phyloP scores from a whole-genome alignment of 768 basidiomycete species.

The Lentinula aciculospora region DNA sequence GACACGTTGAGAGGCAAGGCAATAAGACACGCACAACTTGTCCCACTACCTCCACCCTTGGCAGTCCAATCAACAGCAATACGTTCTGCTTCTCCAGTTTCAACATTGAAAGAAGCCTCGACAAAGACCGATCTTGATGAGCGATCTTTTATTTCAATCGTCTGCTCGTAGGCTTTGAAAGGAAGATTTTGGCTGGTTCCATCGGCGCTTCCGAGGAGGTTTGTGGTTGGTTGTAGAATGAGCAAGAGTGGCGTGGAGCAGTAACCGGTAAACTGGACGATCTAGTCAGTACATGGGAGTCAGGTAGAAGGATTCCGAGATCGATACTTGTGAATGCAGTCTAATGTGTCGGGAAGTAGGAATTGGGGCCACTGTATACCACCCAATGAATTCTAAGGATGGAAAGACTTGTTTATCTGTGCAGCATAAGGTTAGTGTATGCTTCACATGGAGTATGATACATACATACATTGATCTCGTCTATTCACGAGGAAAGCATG shows the following conservation, averaged over 20 bases:
- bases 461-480: slow-evolving; percentile 73
- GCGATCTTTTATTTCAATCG: slow-evolving; percentile 78
- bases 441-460: neutral
- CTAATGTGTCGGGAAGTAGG: slow-evolving; percentile 74
- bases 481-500: slow-evolving; percentile 77
- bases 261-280: slow-evolving; percentile 67
- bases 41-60: slow-evolving; percentile 77
- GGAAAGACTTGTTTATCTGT: slow-evolving; percentile 98
- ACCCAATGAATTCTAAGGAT: slow-evolving; percentile 94
- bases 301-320: neutral
- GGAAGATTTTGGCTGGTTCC: slow-evolving; percentile 75
- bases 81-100: slow-evolving; percentile 97
- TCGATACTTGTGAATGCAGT: slow-evolving; percentile 77
- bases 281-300: neutral
- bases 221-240: slow-evolving; percentile 55
- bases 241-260: slow-evolving; percentile 89
- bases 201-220: slow-evolving; percentile 37
- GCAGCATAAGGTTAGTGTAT: slow-evolving; percentile 4
- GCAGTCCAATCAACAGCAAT: slow-evolving; percentile 98
- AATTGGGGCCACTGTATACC: slow-evolving; percentile 85
- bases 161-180: slow-evolving; percentile 90
- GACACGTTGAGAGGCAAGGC: neutral
- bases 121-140: slow-evolving; percentile 76
- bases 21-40: slow-evolving; percentile 53
- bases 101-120: slow-evolving; percentile 81